Percentiles rank a stretch among this genome's conserved stretches.
phyloP scores from a whole-genome alignment of 2,329 filamentous ascomycete genomes.

The Curvularia lunata region DNA sequence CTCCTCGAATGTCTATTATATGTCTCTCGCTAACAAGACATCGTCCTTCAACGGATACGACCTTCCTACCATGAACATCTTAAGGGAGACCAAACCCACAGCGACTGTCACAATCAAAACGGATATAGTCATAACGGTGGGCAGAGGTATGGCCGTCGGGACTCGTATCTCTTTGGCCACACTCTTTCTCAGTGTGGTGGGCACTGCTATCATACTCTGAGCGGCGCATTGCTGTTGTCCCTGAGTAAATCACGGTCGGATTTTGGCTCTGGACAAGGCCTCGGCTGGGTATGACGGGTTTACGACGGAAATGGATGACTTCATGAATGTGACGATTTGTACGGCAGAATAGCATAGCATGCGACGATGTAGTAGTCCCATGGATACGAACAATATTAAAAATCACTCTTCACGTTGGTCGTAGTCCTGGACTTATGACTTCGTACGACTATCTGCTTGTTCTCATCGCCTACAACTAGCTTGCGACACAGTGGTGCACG shows the following conservation, averaged over 20 bases:
- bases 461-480: not conserved
- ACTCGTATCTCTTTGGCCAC: constrained; percentile 9
- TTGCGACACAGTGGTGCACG: not conserved
- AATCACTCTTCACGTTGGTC: not conserved
- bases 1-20: not conserved
- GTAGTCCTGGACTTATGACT: not conserved
- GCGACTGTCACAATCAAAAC: not conserved
- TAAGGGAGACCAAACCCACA: constrained; percentile 2
- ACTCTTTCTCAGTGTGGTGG: constrained; percentile 15
- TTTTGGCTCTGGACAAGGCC: not conserved
- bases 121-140: not conserved
- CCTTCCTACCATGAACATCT: constrained; percentile 18
- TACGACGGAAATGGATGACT: not conserved
- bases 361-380: not conserved
- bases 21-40: not conserved
- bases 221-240: not conserved
- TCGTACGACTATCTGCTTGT: not conserved
- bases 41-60: constrained; percentile 9
- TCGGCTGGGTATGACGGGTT: not conserved
- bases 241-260: not conserved
- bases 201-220: constrained; percentile 12
- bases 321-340: not conserved
- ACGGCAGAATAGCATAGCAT: not conserved
- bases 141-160: constrained; percentile 11
- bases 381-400: not conserved